A percentile compares a stretch with the other conserved stretches of the same genome.
These are phyloP conservation scores for Mycena metata DNA, from an alignment of 768 basidiomycete genomes.

Conservation along the genomic window DNA sequence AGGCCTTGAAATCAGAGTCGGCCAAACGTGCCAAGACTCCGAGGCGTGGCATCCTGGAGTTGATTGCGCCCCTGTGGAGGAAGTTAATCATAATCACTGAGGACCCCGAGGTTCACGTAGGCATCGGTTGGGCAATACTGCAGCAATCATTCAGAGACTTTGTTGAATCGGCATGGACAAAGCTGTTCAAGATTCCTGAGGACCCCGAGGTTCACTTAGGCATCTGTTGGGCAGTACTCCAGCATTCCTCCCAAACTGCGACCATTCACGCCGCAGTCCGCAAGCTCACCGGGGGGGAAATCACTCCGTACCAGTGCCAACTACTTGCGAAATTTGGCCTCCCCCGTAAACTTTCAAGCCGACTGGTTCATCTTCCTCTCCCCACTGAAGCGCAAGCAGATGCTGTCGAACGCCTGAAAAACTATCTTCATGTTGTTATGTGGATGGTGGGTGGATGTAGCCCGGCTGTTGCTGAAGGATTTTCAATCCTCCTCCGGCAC, in stretches of 20 bases:
- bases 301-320: neutral
- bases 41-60: neutral
- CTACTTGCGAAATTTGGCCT: constrained; percentile 4
- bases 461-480: neutral
- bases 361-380: constrained; percentile 4
- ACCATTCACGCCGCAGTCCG: constrained; percentile 10
- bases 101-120: neutral
- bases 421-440: constrained; percentile 12
- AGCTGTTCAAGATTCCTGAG: neutral
- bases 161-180: neutral
- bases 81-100: neutral
- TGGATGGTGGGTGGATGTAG: constrained; percentile 15
- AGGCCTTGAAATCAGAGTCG: neutral
- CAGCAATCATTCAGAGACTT: neutral
- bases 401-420: neutral
- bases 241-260: constrained; percentile 2
- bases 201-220: constrained; percentile 1
- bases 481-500: neutral
- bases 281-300: neutral
- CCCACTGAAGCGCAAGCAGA: neutral
- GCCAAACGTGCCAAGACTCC: neutral
- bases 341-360: constrained; percentile 1
- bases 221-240: constrained; percentile 6
- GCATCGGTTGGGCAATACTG: constrained; percentile 8
- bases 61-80: neutral